A percentile compares a stretch with the other conserved stretches of the same genome.
These are phyloP conservation scores for Ceriops tagal DNA, from an alignment of 345 rosid genomes.

Conservation along the genomic window DNA sequence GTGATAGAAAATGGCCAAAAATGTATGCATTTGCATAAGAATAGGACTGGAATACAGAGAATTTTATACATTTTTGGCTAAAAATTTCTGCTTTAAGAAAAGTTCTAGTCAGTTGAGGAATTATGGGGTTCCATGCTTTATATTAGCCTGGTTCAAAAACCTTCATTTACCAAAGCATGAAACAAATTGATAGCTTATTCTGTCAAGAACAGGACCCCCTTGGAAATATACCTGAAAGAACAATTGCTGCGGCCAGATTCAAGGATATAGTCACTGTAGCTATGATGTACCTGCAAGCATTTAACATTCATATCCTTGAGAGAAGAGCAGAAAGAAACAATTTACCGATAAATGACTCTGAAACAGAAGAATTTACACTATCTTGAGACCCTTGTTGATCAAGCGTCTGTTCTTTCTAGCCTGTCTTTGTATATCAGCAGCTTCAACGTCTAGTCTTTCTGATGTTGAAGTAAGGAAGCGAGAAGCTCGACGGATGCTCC, in stretches of 20 bases:
- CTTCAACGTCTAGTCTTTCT: constrained; percentile 35
- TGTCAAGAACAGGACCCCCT: neutral
- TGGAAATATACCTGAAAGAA: constrained; percentile 44
- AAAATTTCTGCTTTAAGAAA: neutral
- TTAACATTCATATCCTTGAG: neutral
- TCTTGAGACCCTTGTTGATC: constrained; percentile 47
- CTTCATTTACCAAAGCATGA: no score
- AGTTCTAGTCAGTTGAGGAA: neutral
- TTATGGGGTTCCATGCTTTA: neutral
- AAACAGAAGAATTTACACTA: constrained; percentile 35
- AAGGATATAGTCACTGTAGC: constrained; percentile 43
- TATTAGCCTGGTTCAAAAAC: no score
- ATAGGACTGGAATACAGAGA: neutral
- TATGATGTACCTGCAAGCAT: constrained; percentile 43
- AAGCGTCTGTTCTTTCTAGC: constrained; percentile 50
- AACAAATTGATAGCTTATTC: neutral
- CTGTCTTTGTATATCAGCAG: constrained; percentile 37
- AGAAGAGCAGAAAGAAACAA: neutral
- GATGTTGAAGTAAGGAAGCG: constrained; percentile 48
- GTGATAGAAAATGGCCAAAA: neutral
- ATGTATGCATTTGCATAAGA: neutral
- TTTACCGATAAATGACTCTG: no score
- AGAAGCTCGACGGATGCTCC: constrained; percentile 14
- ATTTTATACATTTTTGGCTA: neutral
- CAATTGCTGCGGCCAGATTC: constrained; percentile 40